Evolutionary conservation across 2,329 filamentous ascomycete genomes (phyloP).

Genomic region (Pyricularia sp.): DNA sequence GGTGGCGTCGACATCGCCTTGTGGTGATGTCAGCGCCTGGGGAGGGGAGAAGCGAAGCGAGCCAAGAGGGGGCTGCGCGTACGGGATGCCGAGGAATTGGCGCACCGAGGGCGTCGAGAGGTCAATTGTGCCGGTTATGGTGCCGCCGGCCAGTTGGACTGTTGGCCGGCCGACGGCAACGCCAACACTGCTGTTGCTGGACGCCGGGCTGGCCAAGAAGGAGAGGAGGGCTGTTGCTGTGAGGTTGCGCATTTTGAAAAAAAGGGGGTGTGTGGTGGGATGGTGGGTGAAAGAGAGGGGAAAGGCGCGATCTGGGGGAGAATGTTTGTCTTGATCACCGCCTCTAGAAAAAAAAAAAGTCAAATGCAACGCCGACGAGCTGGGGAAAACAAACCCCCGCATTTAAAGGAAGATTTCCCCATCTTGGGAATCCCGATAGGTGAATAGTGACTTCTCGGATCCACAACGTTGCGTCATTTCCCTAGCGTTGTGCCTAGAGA

Average conservation of each 20-base stretch:
- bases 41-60: conserved; percentile 23
- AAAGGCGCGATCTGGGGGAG: neutral
- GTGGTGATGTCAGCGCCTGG: conserved; percentile 16
- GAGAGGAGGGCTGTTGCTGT: neutral
- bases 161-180: neutral
- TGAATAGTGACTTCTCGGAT: neutral
- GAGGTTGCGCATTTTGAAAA: neutral
- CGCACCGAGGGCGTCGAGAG: neutral
- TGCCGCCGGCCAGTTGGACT: neutral
- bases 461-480: neutral
- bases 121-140: neutral
- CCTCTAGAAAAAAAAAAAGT: neutral
- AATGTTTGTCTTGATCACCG: neutral
- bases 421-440: neutral
- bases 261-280: neutral
- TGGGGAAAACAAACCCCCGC: neutral
- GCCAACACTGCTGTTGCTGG: neutral
- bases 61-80: conserved; percentile 26
- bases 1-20: neutral
- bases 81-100: conserved; percentile 40
- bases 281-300: neutral
- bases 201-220: neutral
- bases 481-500: neutral
- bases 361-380: neutral
- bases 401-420: neutral